phyloP scores from a whole-genome alignment of 2,329 filamentous ascomycete genomes.

The Rhinocladiella mackenziei region DNA sequence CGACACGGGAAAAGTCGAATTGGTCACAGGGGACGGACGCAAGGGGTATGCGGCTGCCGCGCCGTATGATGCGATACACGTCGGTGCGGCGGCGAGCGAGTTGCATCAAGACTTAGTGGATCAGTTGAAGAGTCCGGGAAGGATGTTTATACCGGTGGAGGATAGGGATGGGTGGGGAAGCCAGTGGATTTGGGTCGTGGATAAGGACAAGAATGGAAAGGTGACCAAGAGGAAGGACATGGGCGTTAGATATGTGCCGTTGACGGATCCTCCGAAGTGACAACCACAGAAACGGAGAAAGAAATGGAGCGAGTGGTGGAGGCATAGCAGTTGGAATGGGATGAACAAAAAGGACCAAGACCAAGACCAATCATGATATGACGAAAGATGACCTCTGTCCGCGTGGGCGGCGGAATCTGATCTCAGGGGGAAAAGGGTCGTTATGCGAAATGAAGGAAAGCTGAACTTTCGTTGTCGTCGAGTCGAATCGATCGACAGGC shows the following conservation, averaged over 20 bases:
- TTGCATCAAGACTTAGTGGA: slow-evolving; percentile 68
- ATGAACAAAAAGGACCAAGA: not conserved
- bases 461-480: no score
- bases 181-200: slow-evolving; percentile 61
- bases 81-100: slow-evolving; percentile 76
- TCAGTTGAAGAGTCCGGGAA: slow-evolving; percentile 74
- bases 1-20: slow-evolving; percentile 61
- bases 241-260: slow-evolving; percentile 61
- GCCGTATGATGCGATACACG: slow-evolving; percentile 89
- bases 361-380: not conserved
- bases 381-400: no score
- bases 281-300: slow-evolving; percentile 10
- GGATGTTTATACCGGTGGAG: slow-evolving; percentile 64
- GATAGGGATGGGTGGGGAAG: slow-evolving; percentile 36
- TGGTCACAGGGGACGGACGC: slow-evolving; percentile 71
- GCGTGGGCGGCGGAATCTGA: no score
- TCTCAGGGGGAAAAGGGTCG: no score
- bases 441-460: no score
- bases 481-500: no score
- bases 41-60: slow-evolving; percentile 58
- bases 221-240: slow-evolving; percentile 55
- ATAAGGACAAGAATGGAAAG: slow-evolving; percentile 58
- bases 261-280: slow-evolving; percentile 55
- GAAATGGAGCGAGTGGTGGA: not conserved
- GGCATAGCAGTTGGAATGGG: not conserved